Conservation (phyloP, 768 basidiomycete genomes). For the Collybia mongolica region DNA sequence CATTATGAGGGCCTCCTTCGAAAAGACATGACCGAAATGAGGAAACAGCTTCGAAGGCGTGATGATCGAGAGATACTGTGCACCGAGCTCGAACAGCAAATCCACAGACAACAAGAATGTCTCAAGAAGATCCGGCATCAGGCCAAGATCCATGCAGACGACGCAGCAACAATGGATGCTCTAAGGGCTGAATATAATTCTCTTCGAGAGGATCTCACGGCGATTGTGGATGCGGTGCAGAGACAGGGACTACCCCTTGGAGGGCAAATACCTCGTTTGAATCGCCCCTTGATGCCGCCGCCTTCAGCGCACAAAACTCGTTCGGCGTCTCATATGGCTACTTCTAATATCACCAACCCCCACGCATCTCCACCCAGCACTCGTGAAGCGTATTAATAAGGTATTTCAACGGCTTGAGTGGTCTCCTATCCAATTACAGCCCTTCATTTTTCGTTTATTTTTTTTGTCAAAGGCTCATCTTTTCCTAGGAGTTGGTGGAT, state of each 20-base stretch:
- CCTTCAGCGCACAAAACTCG: too few relatives aligned
- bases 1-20: constrained; percentile 17
- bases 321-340: too few relatives aligned
- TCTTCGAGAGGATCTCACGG: neutral
- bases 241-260: neutral
- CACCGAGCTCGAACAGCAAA: constrained; percentile 3
- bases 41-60: neutral
- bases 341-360: too few relatives aligned
- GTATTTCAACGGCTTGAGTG: too few relatives aligned
- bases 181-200: neutral
- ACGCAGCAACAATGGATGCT: neutral
- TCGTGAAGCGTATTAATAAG: too few relatives aligned
- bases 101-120: constrained; percentile 5
- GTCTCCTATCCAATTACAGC: too few relatives aligned
- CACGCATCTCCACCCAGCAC: too few relatives aligned
- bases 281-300: too few relatives aligned
- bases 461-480: too few relatives aligned
- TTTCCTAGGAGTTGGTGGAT: too few relatives aligned
- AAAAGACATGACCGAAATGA: constrained; percentile 13
- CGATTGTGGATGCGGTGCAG: neutral
- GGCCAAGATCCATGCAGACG: neutral
- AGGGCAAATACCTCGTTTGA: neutral
- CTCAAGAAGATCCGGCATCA: constrained; percentile 1
- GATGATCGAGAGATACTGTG: too few relatives aligned
- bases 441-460: too few relatives aligned